Conservation (phyloP, 805 yeast genomes). For the Candida ovalis region DNA sequence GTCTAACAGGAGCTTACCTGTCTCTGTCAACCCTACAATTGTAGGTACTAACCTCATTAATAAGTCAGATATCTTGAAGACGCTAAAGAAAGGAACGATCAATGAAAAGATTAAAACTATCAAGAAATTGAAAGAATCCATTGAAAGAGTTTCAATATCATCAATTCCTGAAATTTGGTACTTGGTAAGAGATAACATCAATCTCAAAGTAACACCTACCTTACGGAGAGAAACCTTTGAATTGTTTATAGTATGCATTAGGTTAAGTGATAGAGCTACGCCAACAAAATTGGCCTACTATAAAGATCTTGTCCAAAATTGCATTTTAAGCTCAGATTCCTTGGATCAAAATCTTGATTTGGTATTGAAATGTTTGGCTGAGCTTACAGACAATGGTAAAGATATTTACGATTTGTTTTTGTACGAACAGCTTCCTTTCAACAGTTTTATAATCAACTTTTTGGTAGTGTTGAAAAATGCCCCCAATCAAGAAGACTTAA, state of each 20-base stretch:
- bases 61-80: slow-evolving; percentile 17
- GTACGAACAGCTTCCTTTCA: slow-evolving; percentile 16
- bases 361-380: slow-evolving; percentile 48
- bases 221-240: slow-evolving; percentile 47
- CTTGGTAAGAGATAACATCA: slow-evolving; percentile 52
- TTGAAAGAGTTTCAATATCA: slow-evolving; percentile 50
- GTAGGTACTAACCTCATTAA: slow-evolving; percentile 25
- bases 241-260: slow-evolving; percentile 54
- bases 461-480: slow-evolving; percentile 4
- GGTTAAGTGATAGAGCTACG: slow-evolving; percentile 46
- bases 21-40: slow-evolving; percentile 25
- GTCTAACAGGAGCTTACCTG: slow-evolving; percentile 12
- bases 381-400: slow-evolving; percentile 37
- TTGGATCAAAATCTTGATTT: slow-evolving; percentile 31
- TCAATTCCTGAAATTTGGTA: slow-evolving; percentile 77
- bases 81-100: slow-evolving; percentile 20
- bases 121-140: slow-evolving; percentile 42
- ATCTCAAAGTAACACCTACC: slow-evolving; percentile 28
- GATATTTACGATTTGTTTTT: slow-evolving; percentile 22
- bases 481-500: slow-evolving; percentile 7
- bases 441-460: slow-evolving; percentile 8
- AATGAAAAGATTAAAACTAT: slow-evolving; percentile 47
- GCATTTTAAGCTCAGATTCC: slow-evolving; percentile 41
- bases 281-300: slow-evolving; percentile 53
- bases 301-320: slow-evolving; percentile 47